Evolutionary conservation across 208 protist species (phyloP).

Genomic region (Lotmaria passim): DNA sequence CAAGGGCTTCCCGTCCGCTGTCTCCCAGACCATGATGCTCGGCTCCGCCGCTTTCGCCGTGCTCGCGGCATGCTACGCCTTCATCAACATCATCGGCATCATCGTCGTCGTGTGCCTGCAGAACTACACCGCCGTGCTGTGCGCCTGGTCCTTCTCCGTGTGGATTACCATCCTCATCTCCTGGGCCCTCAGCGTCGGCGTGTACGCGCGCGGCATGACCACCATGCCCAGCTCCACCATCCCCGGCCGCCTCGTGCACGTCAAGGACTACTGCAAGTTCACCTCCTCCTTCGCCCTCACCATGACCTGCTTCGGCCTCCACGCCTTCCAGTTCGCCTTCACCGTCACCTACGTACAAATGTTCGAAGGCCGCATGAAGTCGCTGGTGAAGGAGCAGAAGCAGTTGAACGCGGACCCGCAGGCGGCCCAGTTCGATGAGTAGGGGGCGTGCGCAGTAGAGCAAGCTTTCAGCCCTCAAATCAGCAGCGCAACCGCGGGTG

Average conservation of each 20-base stretch:
- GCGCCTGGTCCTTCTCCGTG: slow-evolving; percentile 37
- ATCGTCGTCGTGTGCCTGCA: slow-evolving; percentile 22
- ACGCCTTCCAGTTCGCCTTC: slow-evolving; percentile 34
- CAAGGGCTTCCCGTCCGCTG: slow-evolving; percentile 25
- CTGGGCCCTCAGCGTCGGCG: slow-evolving; percentile 32
- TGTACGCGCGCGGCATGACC: slow-evolving; percentile 22
- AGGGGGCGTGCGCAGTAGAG: too few species aligned
- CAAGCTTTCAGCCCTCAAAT: too few species aligned
- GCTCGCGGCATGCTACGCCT: slow-evolving; percentile 28
- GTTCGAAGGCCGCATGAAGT: slow-evolving; percentile 28
- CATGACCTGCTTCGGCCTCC: slow-evolving; percentile 29
- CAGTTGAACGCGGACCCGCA: slow-evolving; percentile 7
- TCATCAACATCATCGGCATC: slow-evolving; percentile 29
- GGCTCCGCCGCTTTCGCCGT: slow-evolving; percentile 25
- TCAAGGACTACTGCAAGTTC: slow-evolving; percentile 36
- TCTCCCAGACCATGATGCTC: slow-evolving; percentile 27
- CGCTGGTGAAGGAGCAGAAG: slow-evolving; percentile 37
- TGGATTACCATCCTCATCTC: slow-evolving; percentile 38
- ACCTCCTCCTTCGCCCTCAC: slow-evolving; percentile 26
- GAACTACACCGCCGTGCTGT: slow-evolving; percentile 32
- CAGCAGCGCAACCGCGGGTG: too few species aligned
- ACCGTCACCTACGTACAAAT: slow-evolving; percentile 27
- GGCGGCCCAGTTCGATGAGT: slow-evolving; percentile 4
- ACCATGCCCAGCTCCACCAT: slow-evolving; percentile 28
- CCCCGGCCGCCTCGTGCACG: slow-evolving; percentile 12